Percentiles rank a stretch among this genome's conserved stretches.
phyloP scores from a whole-genome alignment of 345 rosid genomes.

The Sonneratia alba region DNA sequence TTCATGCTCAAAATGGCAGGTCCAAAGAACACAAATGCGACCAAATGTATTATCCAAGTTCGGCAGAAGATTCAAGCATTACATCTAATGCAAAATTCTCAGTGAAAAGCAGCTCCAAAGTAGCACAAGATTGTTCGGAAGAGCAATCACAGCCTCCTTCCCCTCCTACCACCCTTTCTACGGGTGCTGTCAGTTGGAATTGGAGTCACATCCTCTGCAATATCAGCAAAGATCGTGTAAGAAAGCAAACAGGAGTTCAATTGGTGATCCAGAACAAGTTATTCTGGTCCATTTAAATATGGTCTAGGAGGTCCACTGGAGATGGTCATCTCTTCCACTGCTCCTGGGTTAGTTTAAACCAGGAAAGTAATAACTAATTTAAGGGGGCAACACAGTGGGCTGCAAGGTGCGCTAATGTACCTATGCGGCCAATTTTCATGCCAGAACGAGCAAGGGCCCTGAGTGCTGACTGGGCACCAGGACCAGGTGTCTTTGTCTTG shows the following conservation, averaged over 20 bases:
- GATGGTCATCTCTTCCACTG: neutral
- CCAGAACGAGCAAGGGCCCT: constrained; percentile 9
- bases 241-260: neutral
- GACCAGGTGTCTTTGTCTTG: constrained; percentile 10
- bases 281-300: too few species aligned
- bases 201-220: constrained; percentile 54
- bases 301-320: neutral
- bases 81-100: neutral
- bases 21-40: neutral
- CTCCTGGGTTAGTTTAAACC: neutral
- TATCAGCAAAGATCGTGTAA: neutral
- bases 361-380: neutral
- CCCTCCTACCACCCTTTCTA: constrained; percentile 59
- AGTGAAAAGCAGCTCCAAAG: neutral
- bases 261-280: too few species aligned
- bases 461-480: constrained; percentile 9
- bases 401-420: neutral
- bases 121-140: neutral
- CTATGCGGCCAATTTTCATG: constrained; percentile 8
- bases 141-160: constrained; percentile 37
- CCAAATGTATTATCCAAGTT: neutral
- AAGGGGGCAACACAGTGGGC: neutral
- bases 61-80: neutral
- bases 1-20: neutral
- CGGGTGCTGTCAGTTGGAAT: constrained; percentile 56